Percentiles rank a stretch among this genome's conserved stretches.
Conservation (phyloP, 2,329 filamentous ascomycete species). For the Verticillium dahliae region DNA sequence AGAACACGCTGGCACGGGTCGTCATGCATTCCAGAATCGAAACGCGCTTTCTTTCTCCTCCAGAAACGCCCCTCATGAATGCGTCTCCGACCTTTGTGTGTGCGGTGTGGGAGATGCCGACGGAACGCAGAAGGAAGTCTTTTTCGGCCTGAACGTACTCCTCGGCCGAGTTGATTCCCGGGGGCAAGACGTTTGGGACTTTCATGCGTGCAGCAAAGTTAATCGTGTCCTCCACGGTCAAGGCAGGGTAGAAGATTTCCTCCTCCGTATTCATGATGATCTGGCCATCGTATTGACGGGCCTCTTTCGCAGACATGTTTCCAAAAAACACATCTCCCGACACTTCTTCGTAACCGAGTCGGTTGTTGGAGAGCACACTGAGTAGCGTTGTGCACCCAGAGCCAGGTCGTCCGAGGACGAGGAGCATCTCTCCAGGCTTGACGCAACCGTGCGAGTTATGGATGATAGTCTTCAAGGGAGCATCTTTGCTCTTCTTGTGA, state of each 20-base stretch:
- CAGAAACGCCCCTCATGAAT: conserved; percentile 60
- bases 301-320: conserved; percentile 31
- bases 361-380: conserved; percentile 63
- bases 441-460: conserved; percentile 50
- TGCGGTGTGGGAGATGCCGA: conserved; percentile 52
- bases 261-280: conserved; percentile 64
- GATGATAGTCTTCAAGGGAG: conserved; percentile 28
- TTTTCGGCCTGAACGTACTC: conserved; percentile 37
- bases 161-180: conserved; percentile 31
- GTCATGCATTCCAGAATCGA: conserved; percentile 61
- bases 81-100: conserved; percentile 64
- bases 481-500: neutral
- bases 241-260: conserved; percentile 62
- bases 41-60: conserved; percentile 63
- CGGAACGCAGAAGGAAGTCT: conserved; percentile 49
- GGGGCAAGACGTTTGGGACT: conserved; percentile 39
- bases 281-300: conserved; percentile 50
- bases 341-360: conserved; percentile 56
- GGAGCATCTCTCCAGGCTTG: conserved; percentile 47
- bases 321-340: conserved; percentile 61
- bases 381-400: conserved; percentile 51
- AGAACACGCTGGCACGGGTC: conserved; percentile 51
- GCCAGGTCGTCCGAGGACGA: conserved; percentile 50
- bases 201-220: conserved; percentile 60
- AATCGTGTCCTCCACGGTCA: conserved; percentile 62